phyloP scores from a whole-genome alignment of 371 early-diverging fungal species.

The Mucor indicus region DNA sequence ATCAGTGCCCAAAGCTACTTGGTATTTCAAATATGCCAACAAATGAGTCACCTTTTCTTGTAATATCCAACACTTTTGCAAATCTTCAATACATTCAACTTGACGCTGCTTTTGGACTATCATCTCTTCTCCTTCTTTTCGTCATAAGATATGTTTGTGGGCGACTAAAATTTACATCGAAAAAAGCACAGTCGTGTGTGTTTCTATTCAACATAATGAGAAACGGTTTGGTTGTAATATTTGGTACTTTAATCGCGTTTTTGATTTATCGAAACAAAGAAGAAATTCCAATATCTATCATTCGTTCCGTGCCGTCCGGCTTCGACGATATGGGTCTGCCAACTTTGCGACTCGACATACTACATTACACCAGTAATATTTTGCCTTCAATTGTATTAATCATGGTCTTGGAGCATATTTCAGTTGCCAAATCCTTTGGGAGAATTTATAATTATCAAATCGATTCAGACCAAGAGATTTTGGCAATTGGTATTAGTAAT shows the following conservation, averaged over 20 bases:
- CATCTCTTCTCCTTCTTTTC: constrained; percentile 39
- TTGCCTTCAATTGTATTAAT: constrained; percentile 66
- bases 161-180: constrained; percentile 25
- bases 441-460: constrained; percentile 53
- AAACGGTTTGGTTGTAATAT: constrained; percentile 39
- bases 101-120: constrained; percentile 49
- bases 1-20: constrained; percentile 69
- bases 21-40: constrained; percentile 64
- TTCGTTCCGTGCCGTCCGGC: constrained; percentile 67
- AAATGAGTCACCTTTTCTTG: constrained; percentile 49
- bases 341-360: constrained; percentile 27
- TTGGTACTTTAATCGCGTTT: constrained; percentile 37
- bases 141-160: constrained; percentile 27
- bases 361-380: constrained; percentile 38
- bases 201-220: constrained; percentile 51
- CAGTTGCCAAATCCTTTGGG: constrained; percentile 72
- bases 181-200: constrained; percentile 17
- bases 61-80: constrained; percentile 46
- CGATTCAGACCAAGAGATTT: constrained; percentile 76
- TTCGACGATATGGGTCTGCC: constrained; percentile 59
- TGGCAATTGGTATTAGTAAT: constrained; percentile 84
- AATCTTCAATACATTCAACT: constrained; percentile 33
- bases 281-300: constrained; percentile 34
- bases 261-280: constrained; percentile 23
- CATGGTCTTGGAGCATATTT: constrained; percentile 78